Base-by-base conservation (phyloP, 139 green algal species). In the Tetradesmus lagerheimii region DNA sequence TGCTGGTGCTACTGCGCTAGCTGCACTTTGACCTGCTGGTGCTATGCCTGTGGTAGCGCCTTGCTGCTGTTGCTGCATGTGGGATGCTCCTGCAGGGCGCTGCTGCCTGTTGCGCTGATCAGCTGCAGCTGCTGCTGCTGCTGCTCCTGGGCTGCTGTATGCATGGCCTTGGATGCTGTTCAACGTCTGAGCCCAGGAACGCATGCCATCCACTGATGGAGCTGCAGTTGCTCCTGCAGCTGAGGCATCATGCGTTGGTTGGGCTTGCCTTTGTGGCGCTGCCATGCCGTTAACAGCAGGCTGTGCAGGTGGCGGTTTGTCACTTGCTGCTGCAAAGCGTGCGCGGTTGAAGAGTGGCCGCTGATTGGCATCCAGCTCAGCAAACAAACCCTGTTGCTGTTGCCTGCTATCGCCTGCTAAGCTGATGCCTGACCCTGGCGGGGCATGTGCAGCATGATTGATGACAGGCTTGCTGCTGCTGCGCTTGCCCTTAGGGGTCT, bases 321-420 rank as follows among this genome's bases (percentile, higher is more conserved):
- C 77, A 6, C 25, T 23, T 50, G 77, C 39, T 83, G 67, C 87
- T n/a, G 87, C 87, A 45, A 79, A 86, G 78, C 62, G 38, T n/a
- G 87, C 50, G 11, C 78, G 45, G 76, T 53, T 45, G 74, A 78
- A 81, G 4, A 86, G 23, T 1, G 88, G 80, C 39, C 64, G 39
- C 57, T 76, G 80, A 41, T 91, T 88, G 62, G 64, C 80, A 47
- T 88, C 80, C 12, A 91, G 80, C 31, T 91, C 88, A 64, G 88
- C 34, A 41, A 91, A 91, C 11, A 45, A 27, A 15, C 29, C 79
- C 80, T 43, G 62, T 18, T 62, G 37, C 34, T 89, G 62, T 29
- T 66, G 62, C 83, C 81, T 64, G 35, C 45, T 34, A 9, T 88
- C 25, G 35, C 4, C 14, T 66, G 29, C 47, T 41, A 74, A 39